phyloP scores from a whole-genome alignment of 371 early-diverging fungal genomes.

The Choanephora cucurbitarum region DNA sequence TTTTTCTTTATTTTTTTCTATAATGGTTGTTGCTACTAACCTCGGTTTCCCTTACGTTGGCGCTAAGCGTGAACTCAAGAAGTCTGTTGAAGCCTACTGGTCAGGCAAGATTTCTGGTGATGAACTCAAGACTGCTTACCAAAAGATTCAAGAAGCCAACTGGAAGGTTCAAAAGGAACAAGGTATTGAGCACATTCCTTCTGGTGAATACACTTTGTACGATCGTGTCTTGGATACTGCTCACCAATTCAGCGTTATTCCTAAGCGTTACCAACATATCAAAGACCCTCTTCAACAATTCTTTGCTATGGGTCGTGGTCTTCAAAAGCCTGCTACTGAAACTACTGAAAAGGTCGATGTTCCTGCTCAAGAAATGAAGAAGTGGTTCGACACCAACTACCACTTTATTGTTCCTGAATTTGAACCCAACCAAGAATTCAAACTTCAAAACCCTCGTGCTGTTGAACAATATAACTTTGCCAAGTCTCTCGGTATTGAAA shows the following conservation, averaged over 20 bases:
- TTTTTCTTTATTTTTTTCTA: conserved; percentile 9
- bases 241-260: conserved; percentile 76
- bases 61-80: conserved; percentile 88
- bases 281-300: conserved; percentile 75
- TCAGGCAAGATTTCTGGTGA: conserved; percentile 78
- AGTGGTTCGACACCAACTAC: conserved; percentile 98
- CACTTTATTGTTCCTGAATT: conserved; percentile 91
- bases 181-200: conserved; percentile 87
- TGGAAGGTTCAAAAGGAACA: conserved; percentile 84
- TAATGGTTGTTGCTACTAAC: conserved; percentile 73
- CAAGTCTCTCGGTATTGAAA: conserved; percentile 85
- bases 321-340: conserved; percentile 72
- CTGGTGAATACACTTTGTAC: conserved; percentile 94
- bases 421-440: conserved; percentile 72
- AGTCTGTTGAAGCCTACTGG: conserved; percentile 92
- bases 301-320: conserved; percentile 98
- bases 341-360: conserved; percentile 77
- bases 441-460: conserved; percentile 71
- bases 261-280: conserved; percentile 73
- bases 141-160: conserved; percentile 82
- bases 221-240: conserved; percentile 93
- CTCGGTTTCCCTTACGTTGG: conserved; percentile 84
- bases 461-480: conserved; percentile 91
- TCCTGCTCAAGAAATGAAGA: conserved; percentile 95
- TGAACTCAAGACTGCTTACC: conserved; percentile 72